Evolutionary conservation across 495 filamentous ascomycete genomes (phyloP), one percentile per base, ranked within the genome.

Genomic region (Ramalina intermedia): DNA sequence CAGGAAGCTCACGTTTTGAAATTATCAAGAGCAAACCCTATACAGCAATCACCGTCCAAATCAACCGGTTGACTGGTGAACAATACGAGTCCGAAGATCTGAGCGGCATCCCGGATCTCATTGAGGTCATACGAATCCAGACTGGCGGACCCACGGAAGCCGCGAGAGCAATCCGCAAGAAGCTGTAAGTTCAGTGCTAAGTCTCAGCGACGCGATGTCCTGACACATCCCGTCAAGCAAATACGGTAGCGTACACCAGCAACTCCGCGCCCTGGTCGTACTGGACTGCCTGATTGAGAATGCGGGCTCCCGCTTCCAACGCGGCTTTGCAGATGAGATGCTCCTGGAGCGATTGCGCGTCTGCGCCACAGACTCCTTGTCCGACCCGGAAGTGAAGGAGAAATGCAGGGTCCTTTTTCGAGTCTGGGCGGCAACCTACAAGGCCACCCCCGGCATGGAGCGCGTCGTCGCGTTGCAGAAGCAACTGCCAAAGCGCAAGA

Each of bases 211-310:
- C 33, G 21, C 6, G 17, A 9, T 41, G 6, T 23, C 6, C 12
- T 43, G 16, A 41, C 2, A 3, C 7, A 29, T 43, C 6, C 27
- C 14, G 6, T 42, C 1, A 52, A 87, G 82, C 37, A 96, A 96
- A 66, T 99, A 99, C 63, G 93, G 93, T 47, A 94, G 77, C 54
- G 69, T 90, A 17, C 89, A 96, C 61, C 81, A 87, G 16, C 93
- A 96, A 62, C 72, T 99, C 6, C 79, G 93, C 38, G 84, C 93
- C 47, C 75, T 99, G 37, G 83, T 82, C 9, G 82, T 99, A 26
- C 79, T 99, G 4, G 91, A 99, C 62, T 88, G 84, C 40, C 70
- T 96, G 21, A 93, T 99, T 27, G 85, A 95, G 58, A 99, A 96
- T 68, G 87, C 87, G 16, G 90, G 89, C 3, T 75, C 83, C 12